Conservation (phyloP, 2,329 filamentous ascomycete species). For the Pseudocercospora fuligena region DNA sequence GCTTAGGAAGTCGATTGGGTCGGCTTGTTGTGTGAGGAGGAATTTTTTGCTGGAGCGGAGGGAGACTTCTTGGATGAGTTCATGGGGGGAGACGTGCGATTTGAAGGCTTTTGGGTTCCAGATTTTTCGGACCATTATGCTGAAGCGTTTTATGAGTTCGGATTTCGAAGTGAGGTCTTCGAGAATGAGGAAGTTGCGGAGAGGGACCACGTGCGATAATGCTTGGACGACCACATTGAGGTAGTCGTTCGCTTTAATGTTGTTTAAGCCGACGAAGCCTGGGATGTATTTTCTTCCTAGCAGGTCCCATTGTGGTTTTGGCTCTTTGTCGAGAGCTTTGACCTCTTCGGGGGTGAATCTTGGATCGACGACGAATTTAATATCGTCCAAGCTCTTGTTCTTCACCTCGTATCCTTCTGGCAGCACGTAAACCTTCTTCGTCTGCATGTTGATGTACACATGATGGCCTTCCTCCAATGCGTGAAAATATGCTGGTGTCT, state of each 20-base stretch:
- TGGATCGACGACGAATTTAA: slow-evolving; percentile 96
- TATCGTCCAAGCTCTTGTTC: slow-evolving; percentile 93
- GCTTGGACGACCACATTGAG: slow-evolving; percentile 94
- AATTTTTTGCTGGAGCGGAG: slow-evolving; percentile 90
- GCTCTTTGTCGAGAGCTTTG: slow-evolving; percentile 70
- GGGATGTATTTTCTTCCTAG: slow-evolving; percentile 84
- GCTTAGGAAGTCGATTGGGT: slow-evolving; percentile 93
- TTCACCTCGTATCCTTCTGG: slow-evolving; percentile 97
- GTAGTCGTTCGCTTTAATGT: slow-evolving; percentile 99
- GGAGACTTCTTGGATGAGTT: slow-evolving; percentile 92
- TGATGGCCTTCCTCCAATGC: slow-evolving; percentile 93
- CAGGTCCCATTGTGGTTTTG: slow-evolving; percentile 73
- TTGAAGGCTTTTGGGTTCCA: slow-evolving; percentile 98
- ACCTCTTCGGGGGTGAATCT: slow-evolving; percentile 82
- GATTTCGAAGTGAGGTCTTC: slow-evolving; percentile 75
- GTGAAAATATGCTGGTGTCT: slow-evolving; percentile 97
- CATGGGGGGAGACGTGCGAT: slow-evolving; percentile 94
- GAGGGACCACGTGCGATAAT: slow-evolving; percentile 82
- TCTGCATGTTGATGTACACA: slow-evolving; percentile 97
- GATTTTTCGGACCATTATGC: slow-evolving; percentile 90
- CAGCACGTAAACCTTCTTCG: slow-evolving; percentile 86
- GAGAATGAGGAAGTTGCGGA: slow-evolving; percentile 90
- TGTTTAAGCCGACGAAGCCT: slow-evolving; percentile 98
- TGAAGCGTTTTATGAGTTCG: slow-evolving; percentile 85
- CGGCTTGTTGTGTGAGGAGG: slow-evolving; percentile 85